Conservation (phyloP, 768 basidiomycete genomes). For the Tylopilus balloui region DNA sequence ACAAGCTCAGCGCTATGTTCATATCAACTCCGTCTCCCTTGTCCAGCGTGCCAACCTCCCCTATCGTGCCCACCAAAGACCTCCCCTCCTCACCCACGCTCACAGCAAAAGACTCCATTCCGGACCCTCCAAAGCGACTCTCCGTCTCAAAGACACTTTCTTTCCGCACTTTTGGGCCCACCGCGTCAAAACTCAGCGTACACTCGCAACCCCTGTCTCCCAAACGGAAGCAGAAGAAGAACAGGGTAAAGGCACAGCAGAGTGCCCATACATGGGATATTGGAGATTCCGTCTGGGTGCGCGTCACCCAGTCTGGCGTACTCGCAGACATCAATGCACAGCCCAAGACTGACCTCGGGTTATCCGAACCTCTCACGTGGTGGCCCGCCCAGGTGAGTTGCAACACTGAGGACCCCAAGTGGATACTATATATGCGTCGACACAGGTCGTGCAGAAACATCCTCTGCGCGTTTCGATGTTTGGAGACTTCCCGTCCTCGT, state of each 20-base stretch:
- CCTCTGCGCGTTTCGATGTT: conserved; percentile 30
- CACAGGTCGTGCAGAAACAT: conserved; percentile 24
- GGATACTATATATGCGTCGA: conserved; percentile 6
- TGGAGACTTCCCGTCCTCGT: conserved; percentile 28
- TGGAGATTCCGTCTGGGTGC: conserved; percentile 49
- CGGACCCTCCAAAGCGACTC: conserved; percentile 5
- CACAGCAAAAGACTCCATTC: neutral
- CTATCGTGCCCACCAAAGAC: conserved; percentile 10
- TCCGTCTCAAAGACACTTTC: conserved; percentile 13
- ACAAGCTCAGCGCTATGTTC: conserved; percentile 5
- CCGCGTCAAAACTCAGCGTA: conserved; percentile 9
- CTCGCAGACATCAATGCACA: conserved; percentile 31
- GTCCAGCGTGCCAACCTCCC: conserved; percentile 23
- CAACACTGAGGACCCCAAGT: neutral
- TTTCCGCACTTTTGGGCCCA: conserved; percentile 1
- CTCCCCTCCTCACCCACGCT: conserved; percentile 17
- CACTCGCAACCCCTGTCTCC: conserved; percentile 22
- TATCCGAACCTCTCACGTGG: conserved; percentile 41
- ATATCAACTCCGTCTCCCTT: conserved; percentile 24
- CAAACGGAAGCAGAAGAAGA: conserved; percentile 19
- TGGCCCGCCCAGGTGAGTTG: conserved; percentile 65
- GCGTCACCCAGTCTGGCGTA: conserved; percentile 39
- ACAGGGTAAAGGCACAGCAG: conserved; percentile 1
- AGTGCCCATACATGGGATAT: conserved; percentile 20
- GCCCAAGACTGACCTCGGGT: conserved; percentile 21